These are phyloP conservation scores for Angomonas ambiguus DNA, from an alignment of 208 protist genomes.

Conservation along the genomic window DNA sequence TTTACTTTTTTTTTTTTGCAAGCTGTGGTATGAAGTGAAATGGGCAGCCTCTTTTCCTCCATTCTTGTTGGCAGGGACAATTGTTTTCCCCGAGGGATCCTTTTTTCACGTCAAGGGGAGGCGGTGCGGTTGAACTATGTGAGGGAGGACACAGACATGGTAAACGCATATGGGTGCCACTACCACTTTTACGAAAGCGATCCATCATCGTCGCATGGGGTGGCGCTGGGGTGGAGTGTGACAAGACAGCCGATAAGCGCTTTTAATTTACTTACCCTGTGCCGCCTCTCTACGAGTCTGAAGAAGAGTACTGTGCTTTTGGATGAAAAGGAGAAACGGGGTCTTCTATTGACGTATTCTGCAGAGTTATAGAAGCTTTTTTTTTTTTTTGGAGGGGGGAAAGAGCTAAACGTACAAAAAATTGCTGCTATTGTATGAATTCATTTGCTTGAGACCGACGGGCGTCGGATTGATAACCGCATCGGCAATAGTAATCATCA, in stretches of 20 bases:
- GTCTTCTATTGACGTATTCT: conserved; percentile 43
- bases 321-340: conserved; percentile 5
- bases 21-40: neutral
- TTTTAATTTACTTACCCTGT: conserved; percentile 45
- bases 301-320: conserved; percentile 51
- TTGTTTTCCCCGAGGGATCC: neutral
- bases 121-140: conserved; percentile 31
- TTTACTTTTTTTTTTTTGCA: neutral
- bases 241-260: conserved; percentile 14
- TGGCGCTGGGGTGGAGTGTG: conserved; percentile 54
- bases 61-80: neutral
- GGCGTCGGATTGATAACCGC: too few relatives aligned
- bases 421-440: too few relatives aligned
- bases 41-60: neutral
- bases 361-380: conserved; percentile 25
- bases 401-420: too few relatives aligned
- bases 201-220: conserved; percentile 43
- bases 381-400: conserved; percentile 9
- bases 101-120: conserved; percentile 9
- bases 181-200: conserved; percentile 54
- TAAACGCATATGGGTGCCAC: conserved; percentile 62
- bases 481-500: too few relatives aligned
- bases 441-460: too few relatives aligned
- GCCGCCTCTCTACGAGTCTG: conserved; percentile 75
- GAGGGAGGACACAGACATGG: conserved; percentile 28